Conservation (phyloP, 495 filamentous ascomycete genomes). For the Aspergillus sclerotiicarbonarius region DNA sequence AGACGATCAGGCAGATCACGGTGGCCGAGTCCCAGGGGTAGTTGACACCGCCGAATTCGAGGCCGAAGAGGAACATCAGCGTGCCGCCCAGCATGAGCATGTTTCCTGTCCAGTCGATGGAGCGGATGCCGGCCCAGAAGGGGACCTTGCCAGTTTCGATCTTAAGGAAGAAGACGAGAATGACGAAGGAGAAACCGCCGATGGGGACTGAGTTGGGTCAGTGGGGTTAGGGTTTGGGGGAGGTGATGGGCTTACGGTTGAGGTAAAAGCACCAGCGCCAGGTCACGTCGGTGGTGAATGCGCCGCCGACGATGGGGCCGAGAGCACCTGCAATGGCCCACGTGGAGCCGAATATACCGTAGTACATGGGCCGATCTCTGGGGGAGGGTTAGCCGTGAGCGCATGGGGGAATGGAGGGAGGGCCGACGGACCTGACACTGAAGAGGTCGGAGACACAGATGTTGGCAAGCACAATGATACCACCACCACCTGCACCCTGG, state of each 20-base stretch:
- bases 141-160: slow-evolving; percentile 75
- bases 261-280: slow-evolving; percentile 68
- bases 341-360: slow-evolving; percentile 62
- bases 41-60: slow-evolving; percentile 75
- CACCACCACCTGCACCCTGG: slow-evolving; percentile 83
- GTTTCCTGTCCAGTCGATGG: slow-evolving; percentile 75
- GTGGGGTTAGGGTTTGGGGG: slow-evolving; percentile 15
- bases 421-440: slow-evolving; percentile 53
- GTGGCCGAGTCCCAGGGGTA: slow-evolving; percentile 72
- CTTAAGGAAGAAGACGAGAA: slow-evolving; percentile 69
- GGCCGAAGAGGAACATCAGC: slow-evolving; percentile 76
- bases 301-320: slow-evolving; percentile 74
- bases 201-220: slow-evolving; percentile 54
- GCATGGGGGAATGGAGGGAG: neutral
- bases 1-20: slow-evolving; percentile 76
- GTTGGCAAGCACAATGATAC: slow-evolving; percentile 75
- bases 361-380: slow-evolving; percentile 62
- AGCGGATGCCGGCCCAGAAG: slow-evolving; percentile 64
- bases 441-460: slow-evolving; percentile 82
- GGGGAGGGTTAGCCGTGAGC: slow-evolving; percentile 11
- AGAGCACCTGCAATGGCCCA: slow-evolving; percentile 75
- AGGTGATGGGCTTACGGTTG: slow-evolving; percentile 47
- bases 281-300: slow-evolving; percentile 63
- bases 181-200: slow-evolving; percentile 63
- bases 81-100: slow-evolving; percentile 71